Base-by-base conservation (phyloP, 2,329 filamentous ascomycete species). In the Basipetospora chlamydospora region DNA sequence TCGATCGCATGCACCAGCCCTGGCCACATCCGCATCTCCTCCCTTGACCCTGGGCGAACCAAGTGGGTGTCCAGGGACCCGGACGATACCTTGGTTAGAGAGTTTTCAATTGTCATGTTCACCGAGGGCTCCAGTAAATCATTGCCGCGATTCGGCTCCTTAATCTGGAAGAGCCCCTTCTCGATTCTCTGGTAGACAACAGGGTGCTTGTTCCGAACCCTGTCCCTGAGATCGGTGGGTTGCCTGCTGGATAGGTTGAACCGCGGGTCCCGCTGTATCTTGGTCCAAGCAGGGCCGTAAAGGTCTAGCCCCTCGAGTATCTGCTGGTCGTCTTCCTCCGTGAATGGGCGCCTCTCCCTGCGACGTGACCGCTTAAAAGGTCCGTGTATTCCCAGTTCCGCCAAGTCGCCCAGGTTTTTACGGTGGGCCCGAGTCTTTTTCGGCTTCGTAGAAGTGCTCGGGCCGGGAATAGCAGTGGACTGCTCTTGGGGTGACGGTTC, bases 241-340 rank as follows among this genome's bases (percentile, higher is more conserved):
- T 75, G 69, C 30, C 74, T 60, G 40, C 52, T 67, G 4, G 66
- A 63, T n/a, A 79, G 56, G 41, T 72, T 60, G 51, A 73, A 76
- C 20, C 59, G 59, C 11, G 65, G 53, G 41, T 79, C 73, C 25
- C 72, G 63, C 47, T 76, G 73, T 15, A 79, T 79, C 49, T 68
- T 72, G 35, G 73, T 76, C 74, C 75, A 79, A 7, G 71, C 66
- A 7, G 73, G 70, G 1, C 74, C 74, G 47, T 77, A 76, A 4
- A 62, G 48, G 26, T 71, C 58, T 26, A 77, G 66, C 0, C 75
- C 75, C 40, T 70, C 59, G 1, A 77, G 56, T 30, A 79, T 79
- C 43, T 75, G 68, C 21, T 57, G 58, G 46, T 80, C 75, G 40
- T 80, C 75, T 43, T 73, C 63, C 20, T 73, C 68, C 0, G 72